Conservation (phyloP, 805 yeast species). For the Dipodascopsis uninucleata region DNA sequence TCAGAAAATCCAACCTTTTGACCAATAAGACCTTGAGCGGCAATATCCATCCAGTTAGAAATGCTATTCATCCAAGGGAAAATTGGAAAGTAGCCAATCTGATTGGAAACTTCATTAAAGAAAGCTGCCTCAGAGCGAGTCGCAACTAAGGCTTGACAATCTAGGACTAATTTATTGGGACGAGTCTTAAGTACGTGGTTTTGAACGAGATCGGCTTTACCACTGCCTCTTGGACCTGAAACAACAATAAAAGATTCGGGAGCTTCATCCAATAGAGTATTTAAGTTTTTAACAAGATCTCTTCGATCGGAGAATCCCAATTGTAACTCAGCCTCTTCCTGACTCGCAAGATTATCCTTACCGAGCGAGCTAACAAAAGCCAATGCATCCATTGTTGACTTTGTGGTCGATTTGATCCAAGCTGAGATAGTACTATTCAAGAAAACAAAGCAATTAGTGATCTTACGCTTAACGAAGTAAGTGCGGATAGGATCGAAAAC, state of each 20-base stretch:
- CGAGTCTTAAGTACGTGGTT: slow-evolving; percentile 61
- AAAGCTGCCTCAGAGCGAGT: slow-evolving; percentile 70
- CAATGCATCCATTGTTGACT: slow-evolving; percentile 7
- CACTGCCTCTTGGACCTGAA: slow-evolving; percentile 94
- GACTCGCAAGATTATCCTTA: not conserved
- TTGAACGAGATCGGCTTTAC: slow-evolving; percentile 75
- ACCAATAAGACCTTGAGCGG: slow-evolving; percentile 86
- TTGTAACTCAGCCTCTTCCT: slow-evolving; percentile 6
- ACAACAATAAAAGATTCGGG: slow-evolving; percentile 86
- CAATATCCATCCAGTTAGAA: slow-evolving; percentile 75
- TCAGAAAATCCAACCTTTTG: slow-evolving; percentile 90
- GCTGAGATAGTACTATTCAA: slow-evolving; percentile 29
- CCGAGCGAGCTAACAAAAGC: slow-evolving; percentile 11
- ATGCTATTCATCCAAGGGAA: slow-evolving; percentile 88
- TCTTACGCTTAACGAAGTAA: slow-evolving; percentile 68
- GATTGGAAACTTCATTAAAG: slow-evolving; percentile 63
- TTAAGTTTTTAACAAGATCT: slow-evolving; percentile 63
- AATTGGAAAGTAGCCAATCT: slow-evolving; percentile 87
- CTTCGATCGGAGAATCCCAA: slow-evolving; percentile 63
- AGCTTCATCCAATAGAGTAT: slow-evolving; percentile 80
- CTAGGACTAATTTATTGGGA: slow-evolving; percentile 47
- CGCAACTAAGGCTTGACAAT: slow-evolving; percentile 73
- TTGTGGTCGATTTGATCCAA: slow-evolving; percentile 32
- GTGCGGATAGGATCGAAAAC: slow-evolving; percentile 92
- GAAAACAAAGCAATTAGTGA: slow-evolving; percentile 43